A percentile compares a stretch with the other conserved stretches of the same genome.
phyloP scores from a whole-genome alignment of 192 early-diverging fungal genomes.

The Ambispora gerdemannii region DNA sequence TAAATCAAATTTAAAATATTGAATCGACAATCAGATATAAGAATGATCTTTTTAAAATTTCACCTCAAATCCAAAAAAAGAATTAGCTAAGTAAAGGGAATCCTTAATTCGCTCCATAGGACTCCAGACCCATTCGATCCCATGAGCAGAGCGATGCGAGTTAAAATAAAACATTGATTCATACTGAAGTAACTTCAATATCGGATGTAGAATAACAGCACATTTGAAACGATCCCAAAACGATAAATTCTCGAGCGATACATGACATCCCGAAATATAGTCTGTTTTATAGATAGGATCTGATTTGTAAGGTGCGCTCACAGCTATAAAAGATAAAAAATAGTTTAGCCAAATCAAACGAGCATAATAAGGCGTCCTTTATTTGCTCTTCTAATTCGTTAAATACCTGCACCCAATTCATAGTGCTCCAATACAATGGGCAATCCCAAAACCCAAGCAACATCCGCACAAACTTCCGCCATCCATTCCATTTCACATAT shows the following conservation, averaged over 20 bases:
- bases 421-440: neutral
- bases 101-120: conserved; percentile 7
- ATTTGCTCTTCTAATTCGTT: neutral
- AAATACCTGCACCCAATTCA: neutral
- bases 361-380: neutral
- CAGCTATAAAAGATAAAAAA: neutral
- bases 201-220: neutral
- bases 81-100: conserved; percentile 19
- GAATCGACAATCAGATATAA: neutral
- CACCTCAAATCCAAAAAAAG: conserved; percentile 28
- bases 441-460: conserved; percentile 9
- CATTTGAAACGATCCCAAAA: conserved; percentile 7
- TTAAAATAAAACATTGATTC: conserved; percentile 1
- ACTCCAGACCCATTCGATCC: neutral
- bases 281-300: conserved; percentile 14
- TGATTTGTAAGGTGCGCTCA: conserved; percentile 9
- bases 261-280: conserved; percentile 19
- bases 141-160: neutral
- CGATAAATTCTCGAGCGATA: conserved; percentile 12
- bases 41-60: neutral
- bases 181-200: neutral
- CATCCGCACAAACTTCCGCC: conserved; percentile 20
- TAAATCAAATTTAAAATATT: neutral
- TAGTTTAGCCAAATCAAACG: neutral
- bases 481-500: conserved; percentile 2